A percentile compares a stretch with the other conserved stretches of the same genome.
Conservation (phyloP, 306 rosid species). For the Sicyos baderoa region DNA sequence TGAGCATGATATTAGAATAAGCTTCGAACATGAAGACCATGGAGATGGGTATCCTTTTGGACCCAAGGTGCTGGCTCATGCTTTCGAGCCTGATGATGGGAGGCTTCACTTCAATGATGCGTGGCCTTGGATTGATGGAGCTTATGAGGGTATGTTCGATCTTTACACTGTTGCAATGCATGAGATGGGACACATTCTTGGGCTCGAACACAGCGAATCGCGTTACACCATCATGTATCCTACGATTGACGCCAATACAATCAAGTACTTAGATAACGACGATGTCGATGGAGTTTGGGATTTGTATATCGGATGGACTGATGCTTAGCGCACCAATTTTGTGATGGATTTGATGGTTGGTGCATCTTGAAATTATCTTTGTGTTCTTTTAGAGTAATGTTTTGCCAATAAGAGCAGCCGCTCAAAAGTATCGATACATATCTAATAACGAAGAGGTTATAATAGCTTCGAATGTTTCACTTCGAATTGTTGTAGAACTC, state of each 20-base stretch:
- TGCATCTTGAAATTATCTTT: background rate
- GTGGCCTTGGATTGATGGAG: background rate
- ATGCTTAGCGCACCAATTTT: background rate
- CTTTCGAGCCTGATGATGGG: background rate
- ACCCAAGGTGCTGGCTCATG: background rate
- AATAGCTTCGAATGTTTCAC: too few species aligned
- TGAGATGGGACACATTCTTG: background rate
- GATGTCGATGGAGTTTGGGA: background rate
- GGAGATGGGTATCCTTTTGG: background rate
- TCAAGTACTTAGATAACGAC: background rate
- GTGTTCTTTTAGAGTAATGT: background rate
- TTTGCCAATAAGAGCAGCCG: too few species aligned
- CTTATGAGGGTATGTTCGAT: background rate
- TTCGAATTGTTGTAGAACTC: too few species aligned
- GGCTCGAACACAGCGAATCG: background rate
- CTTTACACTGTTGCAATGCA: background rate
- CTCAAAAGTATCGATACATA: too few species aligned
- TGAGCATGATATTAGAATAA: background rate
- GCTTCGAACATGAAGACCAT: background rate
- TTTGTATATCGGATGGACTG: background rate
- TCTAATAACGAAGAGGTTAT: too few species aligned
- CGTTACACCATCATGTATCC: background rate
- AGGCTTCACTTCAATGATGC: background rate
- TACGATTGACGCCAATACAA: accelerated
- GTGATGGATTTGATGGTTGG: background rate